These are phyloP conservation scores for Daldinia bambusicola DNA, from an alignment of 495 filamentous ascomycete species.

Conservation along the genomic window DNA sequence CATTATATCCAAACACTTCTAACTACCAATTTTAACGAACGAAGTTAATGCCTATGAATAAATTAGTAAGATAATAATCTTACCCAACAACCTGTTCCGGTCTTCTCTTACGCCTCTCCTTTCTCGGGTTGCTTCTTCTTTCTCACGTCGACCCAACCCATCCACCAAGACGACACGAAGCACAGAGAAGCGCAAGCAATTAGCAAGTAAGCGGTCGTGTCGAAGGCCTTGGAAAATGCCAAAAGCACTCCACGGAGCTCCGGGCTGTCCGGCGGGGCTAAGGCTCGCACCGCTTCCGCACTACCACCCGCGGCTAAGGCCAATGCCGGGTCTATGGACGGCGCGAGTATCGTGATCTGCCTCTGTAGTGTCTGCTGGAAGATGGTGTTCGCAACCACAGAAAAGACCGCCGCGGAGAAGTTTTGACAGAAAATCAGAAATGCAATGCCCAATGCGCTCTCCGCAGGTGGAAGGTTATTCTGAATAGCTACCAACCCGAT, in stretches of 20 bases:
- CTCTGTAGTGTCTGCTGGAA: constrained; percentile 59
- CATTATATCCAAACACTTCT: neutral
- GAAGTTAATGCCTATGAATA: neutral
- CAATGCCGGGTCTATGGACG: constrained; percentile 51
- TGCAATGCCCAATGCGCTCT: constrained; percentile 62
- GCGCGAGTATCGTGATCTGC: constrained; percentile 50
- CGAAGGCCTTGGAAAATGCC: constrained; percentile 57
- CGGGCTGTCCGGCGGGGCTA: constrained; percentile 53
- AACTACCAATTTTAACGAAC: neutral
- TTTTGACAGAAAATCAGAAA: constrained; percentile 66
- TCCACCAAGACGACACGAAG: constrained; percentile 55
- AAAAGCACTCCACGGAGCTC: constrained; percentile 50
- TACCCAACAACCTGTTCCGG: neutral
- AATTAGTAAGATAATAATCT: neutral
- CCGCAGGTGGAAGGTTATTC: constrained; percentile 54
- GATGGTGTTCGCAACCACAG: constrained; percentile 62
- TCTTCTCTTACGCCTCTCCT: constrained; percentile 18
- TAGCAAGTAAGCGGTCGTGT: constrained; percentile 56
- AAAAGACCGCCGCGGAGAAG: constrained; percentile 60
- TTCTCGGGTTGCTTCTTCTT: constrained; percentile 53
- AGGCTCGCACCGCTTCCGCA: constrained; percentile 51
- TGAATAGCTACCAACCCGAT: constrained; percentile 66
- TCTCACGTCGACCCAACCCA: constrained; percentile 65
- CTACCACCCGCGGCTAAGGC: constrained; percentile 53
- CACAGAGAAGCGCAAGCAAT: constrained; percentile 45